Conservation (phyloP, 1,139 yeast genomes). For the Starmera stellimalicola region DNA sequence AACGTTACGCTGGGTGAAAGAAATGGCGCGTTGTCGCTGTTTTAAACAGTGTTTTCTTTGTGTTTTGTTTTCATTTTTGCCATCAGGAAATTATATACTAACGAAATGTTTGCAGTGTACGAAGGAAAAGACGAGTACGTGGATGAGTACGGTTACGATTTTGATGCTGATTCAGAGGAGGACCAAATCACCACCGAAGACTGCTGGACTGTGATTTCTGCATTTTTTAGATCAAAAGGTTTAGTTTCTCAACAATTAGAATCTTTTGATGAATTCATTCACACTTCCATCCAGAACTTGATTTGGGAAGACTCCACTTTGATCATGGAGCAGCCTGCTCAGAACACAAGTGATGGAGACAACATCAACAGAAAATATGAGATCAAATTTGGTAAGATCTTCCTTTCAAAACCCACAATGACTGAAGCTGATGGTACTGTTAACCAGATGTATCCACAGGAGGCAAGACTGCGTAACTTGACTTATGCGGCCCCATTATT, state of each 20-base stretch:
- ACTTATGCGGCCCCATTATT: conserved; percentile 94
- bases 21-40: neutral
- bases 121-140: conserved; percentile 21
- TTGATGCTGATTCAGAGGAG: conserved; percentile 47
- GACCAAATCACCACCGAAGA: conserved; percentile 83
- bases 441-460: conserved; percentile 97
- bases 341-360: conserved; percentile 86
- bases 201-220: conserved; percentile 96
- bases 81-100: neutral
- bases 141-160: conserved; percentile 54
- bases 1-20: neutral
- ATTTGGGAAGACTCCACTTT: conserved; percentile 94
- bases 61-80: neutral
- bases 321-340: conserved; percentile 96
- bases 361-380: conserved; percentile 87
- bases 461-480: conserved; percentile 89
- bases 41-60: neutral
- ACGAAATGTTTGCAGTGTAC: neutral
- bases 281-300: conserved; percentile 90
- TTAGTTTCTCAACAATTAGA: conserved; percentile 96
- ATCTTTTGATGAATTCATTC: conserved; percentile 96
- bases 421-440: conserved; percentile 99
- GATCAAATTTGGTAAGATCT: conserved; percentile 93
- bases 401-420: conserved; percentile 93
- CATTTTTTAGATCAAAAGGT: conserved; percentile 94